Percentiles rank a stretch among this genome's conserved stretches.
Conservation (phyloP, 345 rosid genomes). For the Moricandia arvensis region DNA sequence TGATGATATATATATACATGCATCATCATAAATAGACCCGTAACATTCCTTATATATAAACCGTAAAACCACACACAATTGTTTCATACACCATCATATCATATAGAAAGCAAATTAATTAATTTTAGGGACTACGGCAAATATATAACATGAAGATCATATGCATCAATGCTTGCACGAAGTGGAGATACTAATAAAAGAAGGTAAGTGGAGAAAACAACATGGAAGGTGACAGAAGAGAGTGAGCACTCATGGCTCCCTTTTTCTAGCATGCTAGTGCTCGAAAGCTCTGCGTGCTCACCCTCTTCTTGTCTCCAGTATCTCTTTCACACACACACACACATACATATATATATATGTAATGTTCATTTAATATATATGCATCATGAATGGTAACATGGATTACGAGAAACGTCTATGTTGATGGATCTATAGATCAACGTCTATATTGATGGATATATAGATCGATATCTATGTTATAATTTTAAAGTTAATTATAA, state of each 20-base stretch:
- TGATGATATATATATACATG: not conserved
- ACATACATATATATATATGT: not conserved
- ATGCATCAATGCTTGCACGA: not conserved
- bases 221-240: constrained; percentile 34
- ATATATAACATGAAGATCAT: not conserved
- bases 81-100: constrained; percentile 4
- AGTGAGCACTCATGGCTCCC: constrained; percentile 34
- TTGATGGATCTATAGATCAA: too few relatives aligned
- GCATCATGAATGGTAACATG: not conserved
- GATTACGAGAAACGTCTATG: not conserved
- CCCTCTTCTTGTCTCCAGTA: constrained; percentile 38
- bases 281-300: constrained; percentile 37
- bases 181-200: not conserved
- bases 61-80: not conserved
- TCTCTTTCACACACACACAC: not conserved
- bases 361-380: too few relatives aligned
- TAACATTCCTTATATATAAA: not conserved
- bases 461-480: not conserved
- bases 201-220: constrained; percentile 17
- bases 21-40: not conserved
- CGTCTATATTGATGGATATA: too few relatives aligned
- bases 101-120: not conserved
- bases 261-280: constrained; percentile 35
- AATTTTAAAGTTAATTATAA: not conserved
- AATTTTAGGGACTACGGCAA: not conserved